A percentile compares a stretch with the other conserved stretches of the same genome.
These are phyloP conservation scores for Melaleuca quinquenervia DNA, from an alignment of 345 rosid species.

Conservation along the genomic window DNA sequence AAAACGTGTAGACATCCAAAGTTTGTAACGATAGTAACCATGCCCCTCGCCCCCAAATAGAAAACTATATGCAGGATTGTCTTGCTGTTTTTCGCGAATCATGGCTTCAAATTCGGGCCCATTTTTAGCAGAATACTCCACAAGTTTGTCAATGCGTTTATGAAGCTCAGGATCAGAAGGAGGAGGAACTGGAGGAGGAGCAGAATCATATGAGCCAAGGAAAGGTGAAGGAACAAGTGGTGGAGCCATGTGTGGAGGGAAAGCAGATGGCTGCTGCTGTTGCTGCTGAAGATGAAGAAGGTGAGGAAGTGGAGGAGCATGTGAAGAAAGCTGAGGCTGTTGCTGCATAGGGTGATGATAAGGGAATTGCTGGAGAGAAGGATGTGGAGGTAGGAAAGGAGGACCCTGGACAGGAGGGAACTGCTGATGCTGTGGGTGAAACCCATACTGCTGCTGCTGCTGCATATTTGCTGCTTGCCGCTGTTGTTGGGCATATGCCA, in stretches of 20 bases:
- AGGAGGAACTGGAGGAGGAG: conserved; percentile 59
- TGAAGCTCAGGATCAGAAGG: conserved; percentile 95
- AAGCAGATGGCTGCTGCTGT: conserved; percentile 55
- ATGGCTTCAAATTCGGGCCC: conserved; percentile 96
- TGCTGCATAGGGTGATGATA: conserved; percentile 75
- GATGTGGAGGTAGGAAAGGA: conserved; percentile 66
- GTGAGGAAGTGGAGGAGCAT: conserved; percentile 44
- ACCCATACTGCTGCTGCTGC: conserved; percentile 64
- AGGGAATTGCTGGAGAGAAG: conserved; percentile 76
- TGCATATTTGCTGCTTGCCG: conserved; percentile 53
- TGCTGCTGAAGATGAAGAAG: conserved; percentile 58
- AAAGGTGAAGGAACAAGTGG: conserved; percentile 61
- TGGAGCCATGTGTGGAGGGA: conserved; percentile 59
- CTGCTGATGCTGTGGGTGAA: conserved; percentile 77
- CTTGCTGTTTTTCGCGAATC: conserved; percentile 93
- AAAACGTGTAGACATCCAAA: conserved; percentile 59
- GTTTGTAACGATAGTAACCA: conserved; percentile 75
- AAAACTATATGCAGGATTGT: conserved; percentile 84
- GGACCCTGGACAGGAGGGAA: conserved; percentile 42
- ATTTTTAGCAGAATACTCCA: conserved; percentile 79
- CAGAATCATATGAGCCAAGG: conserved; percentile 52
- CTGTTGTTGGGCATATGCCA: conserved; percentile 79
- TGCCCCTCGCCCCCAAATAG: conserved; percentile 95
- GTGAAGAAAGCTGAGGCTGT: conserved; percentile 33
- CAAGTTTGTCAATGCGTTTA: conserved; percentile 92